Base-by-base conservation (phyloP, 2,329 filamentous ascomycete species). In the Microcyclosporella mali region DNA sequence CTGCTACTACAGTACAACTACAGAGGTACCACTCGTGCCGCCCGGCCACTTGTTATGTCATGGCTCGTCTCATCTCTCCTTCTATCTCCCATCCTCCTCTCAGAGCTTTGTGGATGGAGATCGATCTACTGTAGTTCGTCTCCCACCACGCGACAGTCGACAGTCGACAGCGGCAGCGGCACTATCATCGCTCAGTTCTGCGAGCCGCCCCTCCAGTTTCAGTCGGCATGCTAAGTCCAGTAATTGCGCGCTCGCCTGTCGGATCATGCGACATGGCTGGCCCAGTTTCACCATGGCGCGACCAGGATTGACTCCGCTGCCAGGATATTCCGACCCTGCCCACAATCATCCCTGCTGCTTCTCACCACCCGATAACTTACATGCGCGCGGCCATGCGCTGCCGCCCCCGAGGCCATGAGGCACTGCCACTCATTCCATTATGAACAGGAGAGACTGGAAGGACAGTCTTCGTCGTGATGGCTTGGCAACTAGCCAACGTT, bases 131-230 rank as follows among this genome's bases (percentile, higher is more conserved):
- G n/a, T n/a, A n/a, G n/a, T n/a, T n/a, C n/a, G n/a, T n/a, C n/a
- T n/a, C n/a, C n/a, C n/a, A 29, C 27, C 27, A 8, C 27, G 27
- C 27, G 8, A n/a, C n/a, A 8, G 27, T 29, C 27, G 27, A n/a
- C 27, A 29, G 27, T 29, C n/a, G n/a, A n/a, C n/a, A n/a, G n/a
- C n/a, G n/a, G n/a, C n/a, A n/a, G n/a, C n/a, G n/a, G n/a, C n/a
- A n/a, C n/a, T n/a, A n/a, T n/a, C n/a, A n/a, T n/a, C n/a, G n/a
- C n/a, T n/a, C n/a, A n/a, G 34, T 18, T n/a, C 40, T 18, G 16
- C 37, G 49, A 48, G 40, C 45, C 45, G 45, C 45, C 21, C n/a
- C 29, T 35, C 45, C 41, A 46, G 45, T 47, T 50, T 45, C 41
- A 40, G 16, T 14, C 28, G 9, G 12, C 37, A 19, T 17, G 45